These are phyloP conservation scores for Yamadazyma spencermartinsiae DNA, from an alignment of 1,139 yeast species.

Conservation along the genomic window DNA sequence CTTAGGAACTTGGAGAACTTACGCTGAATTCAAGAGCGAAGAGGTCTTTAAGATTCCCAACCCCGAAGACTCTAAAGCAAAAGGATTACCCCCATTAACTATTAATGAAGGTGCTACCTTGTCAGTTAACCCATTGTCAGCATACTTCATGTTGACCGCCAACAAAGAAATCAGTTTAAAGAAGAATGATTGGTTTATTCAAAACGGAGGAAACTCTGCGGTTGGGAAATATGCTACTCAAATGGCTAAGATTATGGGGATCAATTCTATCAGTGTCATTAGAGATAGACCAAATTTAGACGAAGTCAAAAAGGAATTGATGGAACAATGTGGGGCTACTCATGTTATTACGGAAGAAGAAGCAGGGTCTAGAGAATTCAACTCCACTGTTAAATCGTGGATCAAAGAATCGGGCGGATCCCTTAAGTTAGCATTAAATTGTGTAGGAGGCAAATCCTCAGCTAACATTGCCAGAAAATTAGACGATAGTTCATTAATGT, in stretches of 20 bases:
- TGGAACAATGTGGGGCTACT: slow-evolving; percentile 69
- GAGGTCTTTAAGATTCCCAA: slow-evolving; percentile 55
- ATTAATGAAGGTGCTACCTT: slow-evolving; percentile 83
- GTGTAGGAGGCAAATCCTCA: slow-evolving; percentile 89
- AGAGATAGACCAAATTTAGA: slow-evolving; percentile 81
- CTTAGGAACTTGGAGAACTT: slow-evolving; percentile 95
- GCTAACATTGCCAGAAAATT: slow-evolving; percentile 82
- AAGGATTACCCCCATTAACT: slow-evolving; percentile 42
- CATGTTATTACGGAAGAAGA: slow-evolving; percentile 89
- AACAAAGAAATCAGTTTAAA: slow-evolving; percentile 50
- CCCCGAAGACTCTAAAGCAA: slow-evolving; percentile 33
- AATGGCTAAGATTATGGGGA: slow-evolving; percentile 73
- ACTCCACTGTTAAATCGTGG: slow-evolving; percentile 61
- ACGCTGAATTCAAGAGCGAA: slow-evolving; percentile 54
- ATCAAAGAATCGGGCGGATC: slow-evolving; percentile 54
- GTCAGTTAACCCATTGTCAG: slow-evolving; percentile 89
- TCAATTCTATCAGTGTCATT: slow-evolving; percentile 82
- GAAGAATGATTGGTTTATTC: slow-evolving; percentile 90
- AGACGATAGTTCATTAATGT: slow-evolving; percentile 63
- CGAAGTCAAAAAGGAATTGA: slow-evolving; percentile 57
- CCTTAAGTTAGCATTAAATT: slow-evolving; percentile 79
- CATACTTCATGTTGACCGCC: slow-evolving; percentile 82
- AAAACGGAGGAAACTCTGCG: slow-evolving; percentile 95
- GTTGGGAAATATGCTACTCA: slow-evolving; percentile 96
- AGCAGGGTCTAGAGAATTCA: slow-evolving; percentile 65